Evolutionary conservation across 192 early-diverging fungal species (phyloP), one percentile per base, ranked within the genome.

Genomic region (Ramicandelaber brevisporus): DNA sequence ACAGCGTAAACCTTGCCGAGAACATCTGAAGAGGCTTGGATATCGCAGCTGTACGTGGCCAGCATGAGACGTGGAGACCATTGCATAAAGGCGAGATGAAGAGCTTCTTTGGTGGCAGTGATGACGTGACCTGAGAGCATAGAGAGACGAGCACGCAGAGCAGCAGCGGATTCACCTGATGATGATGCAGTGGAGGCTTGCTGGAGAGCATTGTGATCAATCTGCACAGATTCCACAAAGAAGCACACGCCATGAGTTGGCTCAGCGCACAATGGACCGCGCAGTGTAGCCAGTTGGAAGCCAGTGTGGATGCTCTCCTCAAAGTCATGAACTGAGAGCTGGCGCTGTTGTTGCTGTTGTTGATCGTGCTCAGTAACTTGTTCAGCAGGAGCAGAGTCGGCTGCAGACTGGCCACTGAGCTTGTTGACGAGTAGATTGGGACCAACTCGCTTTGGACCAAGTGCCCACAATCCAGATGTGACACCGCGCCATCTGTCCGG

Each of bases 41-140:
- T 76, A 40, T 92, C 95, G 44, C 88, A 95, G 1, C 76, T 67
- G 40, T 99, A 99, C 69, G 81, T 92, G 18, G 95, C 95, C 38
- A 95, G 48, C 44, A 77, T 64, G n/a, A 99, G 50, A 7, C 95
- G 69, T 8, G 89, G 83, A 26, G 86, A 92, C 77, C 83, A 96
- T 14, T 76, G 62, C 38, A 99, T 44, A 40, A 95, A 95, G 3
- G 73, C 75, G 20, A 69, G 55, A 27, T 64, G 57, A 34, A 78
- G 78, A 6, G 70, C 74, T 34, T 90, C 86, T 15, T 70, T 68
- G 46, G 84, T 63, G 0, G 73, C 63, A 5, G 86, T 62, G 20
- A 99, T 88, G 26, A 95, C 61, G 37, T 90, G 83, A 1, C 95
- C 90, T 3, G 53, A 51, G 6, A 55, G 36, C 0, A 27, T 40